phyloP scores from a whole-genome alignment of 2,329 filamentous ascomycete genomes.

The Rutstroemia sp. region DNA sequence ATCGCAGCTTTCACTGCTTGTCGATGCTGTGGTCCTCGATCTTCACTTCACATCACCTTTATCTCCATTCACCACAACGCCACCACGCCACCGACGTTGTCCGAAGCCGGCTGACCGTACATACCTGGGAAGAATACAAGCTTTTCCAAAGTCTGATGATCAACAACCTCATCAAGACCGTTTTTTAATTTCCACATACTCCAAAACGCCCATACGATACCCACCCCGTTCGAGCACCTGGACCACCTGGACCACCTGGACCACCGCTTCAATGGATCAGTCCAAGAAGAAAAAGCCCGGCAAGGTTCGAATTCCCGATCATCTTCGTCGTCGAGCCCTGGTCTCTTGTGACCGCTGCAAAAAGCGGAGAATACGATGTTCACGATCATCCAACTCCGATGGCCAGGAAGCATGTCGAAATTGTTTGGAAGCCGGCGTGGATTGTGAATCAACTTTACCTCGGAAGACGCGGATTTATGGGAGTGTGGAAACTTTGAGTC shows the following conservation, averaged over 20 bases:
- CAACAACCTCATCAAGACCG: no score
- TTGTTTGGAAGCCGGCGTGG: constrained; percentile 32
- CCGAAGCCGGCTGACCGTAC: no score
- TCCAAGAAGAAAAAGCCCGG: constrained; percentile 19
- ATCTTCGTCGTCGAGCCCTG: constrained; percentile 30
- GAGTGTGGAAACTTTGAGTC: constrained; percentile 38
- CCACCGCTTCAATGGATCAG: neutral
- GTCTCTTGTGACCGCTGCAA: constrained; percentile 34
- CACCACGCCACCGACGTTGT: no score
- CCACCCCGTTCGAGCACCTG: neutral
- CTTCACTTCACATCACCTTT: no score
- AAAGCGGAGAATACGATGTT: constrained; percentile 31
- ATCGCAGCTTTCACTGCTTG: no score
- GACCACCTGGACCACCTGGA: neutral
- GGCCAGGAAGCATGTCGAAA: constrained; percentile 31
- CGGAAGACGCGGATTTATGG: constrained; percentile 39
- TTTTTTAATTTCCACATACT: no score
- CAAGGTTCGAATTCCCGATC: constrained; percentile 30
- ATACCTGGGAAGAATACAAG: no score
- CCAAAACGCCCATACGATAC: neutral
- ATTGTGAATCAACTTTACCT: constrained; percentile 36
- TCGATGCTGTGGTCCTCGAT: no score
- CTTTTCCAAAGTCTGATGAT: no score
- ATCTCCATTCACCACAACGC: no score
- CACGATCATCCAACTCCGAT: constrained; percentile 22